A percentile compares a stretch with the other conserved stretches of the same genome.
phyloP scores from a whole-genome alignment of 2,329 filamentous ascomycete species.

The Colletotrichum phormii region DNA sequence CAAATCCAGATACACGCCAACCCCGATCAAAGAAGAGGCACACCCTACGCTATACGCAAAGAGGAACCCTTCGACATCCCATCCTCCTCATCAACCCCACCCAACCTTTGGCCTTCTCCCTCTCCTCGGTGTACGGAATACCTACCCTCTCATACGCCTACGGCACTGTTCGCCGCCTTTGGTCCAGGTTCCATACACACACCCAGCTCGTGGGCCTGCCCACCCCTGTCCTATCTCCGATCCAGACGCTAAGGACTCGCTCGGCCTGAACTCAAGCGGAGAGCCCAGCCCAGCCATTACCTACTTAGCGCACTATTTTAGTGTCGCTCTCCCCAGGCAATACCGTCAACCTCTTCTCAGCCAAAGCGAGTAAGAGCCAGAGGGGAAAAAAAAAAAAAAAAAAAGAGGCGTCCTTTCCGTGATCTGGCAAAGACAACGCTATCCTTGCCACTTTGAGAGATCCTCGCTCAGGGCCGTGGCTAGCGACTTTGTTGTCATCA shows the following conservation, averaged over 20 bases:
- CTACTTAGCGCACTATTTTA: constrained; percentile 40
- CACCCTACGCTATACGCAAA: constrained; percentile 36
- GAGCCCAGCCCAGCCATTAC: constrained; percentile 39
- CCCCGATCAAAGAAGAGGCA: constrained; percentile 29
- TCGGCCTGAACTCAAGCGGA: constrained; percentile 37
- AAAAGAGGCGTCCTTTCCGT: constrained; percentile 34
- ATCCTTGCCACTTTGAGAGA: constrained; percentile 39
- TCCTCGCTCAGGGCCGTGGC: constrained; percentile 39
- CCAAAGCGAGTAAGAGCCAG: constrained; percentile 28
- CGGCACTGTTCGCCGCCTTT: constrained; percentile 34
- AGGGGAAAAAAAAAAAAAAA: not conserved
- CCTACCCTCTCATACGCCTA: constrained; percentile 20
- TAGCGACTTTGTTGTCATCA: constrained; percentile 39
- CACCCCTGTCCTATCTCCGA: constrained; percentile 38
- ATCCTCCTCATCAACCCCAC: constrained; percentile 26
- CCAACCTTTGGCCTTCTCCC: constrained; percentile 20
- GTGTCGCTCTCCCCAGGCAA: constrained; percentile 39
- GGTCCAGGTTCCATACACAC: constrained; percentile 28
- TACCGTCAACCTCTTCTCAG: constrained; percentile 30
- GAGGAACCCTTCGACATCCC: constrained; percentile 30
- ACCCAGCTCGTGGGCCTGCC: constrained; percentile 27
- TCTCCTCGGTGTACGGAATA: constrained; percentile 9
- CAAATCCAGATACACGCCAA: constrained; percentile 34
- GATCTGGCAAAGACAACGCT: constrained; percentile 38
- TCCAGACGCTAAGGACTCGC: constrained; percentile 36